These are phyloP conservation scores for Aspergillus homomorphus DNA, from an alignment of 495 filamentous ascomycete species.

Conservation along the genomic window DNA sequence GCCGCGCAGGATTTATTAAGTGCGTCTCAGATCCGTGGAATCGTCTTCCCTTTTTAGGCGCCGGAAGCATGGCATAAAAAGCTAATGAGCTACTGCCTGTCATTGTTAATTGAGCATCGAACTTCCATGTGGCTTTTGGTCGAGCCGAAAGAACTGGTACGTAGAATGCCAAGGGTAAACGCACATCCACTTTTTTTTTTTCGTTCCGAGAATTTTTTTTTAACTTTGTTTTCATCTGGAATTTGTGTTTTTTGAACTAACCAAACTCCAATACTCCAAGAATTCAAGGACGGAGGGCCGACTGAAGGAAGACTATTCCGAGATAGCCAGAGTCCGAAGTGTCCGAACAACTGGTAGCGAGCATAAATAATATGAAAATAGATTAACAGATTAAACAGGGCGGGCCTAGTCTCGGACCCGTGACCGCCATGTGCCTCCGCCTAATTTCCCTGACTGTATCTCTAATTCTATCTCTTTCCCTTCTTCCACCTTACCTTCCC, in stretches of 20 bases:
- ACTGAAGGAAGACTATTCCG: neutral
- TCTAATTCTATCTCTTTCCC: neutral
- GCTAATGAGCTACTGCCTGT: neutral
- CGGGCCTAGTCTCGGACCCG: conserved; percentile 9
- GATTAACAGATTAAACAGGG: conserved; percentile 3
- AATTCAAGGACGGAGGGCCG: neutral
- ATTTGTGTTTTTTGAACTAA: no score
- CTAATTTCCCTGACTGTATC: neutral
- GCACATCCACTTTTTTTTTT: neutral
- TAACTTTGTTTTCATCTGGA: no score
- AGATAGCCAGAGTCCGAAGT: neutral
- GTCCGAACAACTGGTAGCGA: neutral
- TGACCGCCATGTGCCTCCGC: conserved; percentile 15
- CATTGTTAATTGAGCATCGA: neutral
- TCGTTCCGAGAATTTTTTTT: no score
- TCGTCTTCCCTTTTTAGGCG: conserved; percentile 3
- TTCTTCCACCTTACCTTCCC: neutral
- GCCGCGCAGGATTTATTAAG: conserved; percentile 11
- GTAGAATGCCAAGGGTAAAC: neutral
- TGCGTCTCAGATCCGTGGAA: neutral
- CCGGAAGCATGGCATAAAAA: conserved; percentile 2
- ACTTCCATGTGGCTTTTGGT: neutral
- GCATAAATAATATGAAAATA: conserved; percentile 8
- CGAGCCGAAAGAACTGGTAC: neutral
- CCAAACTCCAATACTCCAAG: no score